Percentiles rank a stretch among this genome's conserved stretches.
These are phyloP conservation scores for Pleurotus cornucopiae DNA, from an alignment of 768 basidiomycete genomes.

Conservation along the genomic window DNA sequence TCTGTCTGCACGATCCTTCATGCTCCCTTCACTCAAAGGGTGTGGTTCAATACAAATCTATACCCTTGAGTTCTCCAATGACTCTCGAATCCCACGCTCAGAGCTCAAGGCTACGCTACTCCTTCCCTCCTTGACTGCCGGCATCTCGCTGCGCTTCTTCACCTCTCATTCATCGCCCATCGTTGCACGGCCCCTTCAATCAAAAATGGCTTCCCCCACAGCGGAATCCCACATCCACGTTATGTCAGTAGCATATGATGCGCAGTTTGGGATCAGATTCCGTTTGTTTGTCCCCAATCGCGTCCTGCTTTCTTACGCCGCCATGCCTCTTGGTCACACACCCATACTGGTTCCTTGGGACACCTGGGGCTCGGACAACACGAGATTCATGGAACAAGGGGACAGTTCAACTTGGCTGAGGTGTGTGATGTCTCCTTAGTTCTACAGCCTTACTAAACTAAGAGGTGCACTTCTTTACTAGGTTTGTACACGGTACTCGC, in stretches of 20 bases:
- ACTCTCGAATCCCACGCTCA: not conserved
- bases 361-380: slow-evolving; percentile 14
- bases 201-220: slow-evolving; percentile 21
- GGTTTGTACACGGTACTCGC: slow-evolving; percentile 1
- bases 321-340: no score
- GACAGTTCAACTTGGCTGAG: slow-evolving; percentile 11
- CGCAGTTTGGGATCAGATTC: not conserved
- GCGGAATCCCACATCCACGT: slow-evolving; percentile 10
- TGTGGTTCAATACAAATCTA: slow-evolving; percentile 41
- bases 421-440: slow-evolving; percentile 3
- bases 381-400: slow-evolving; percentile 9
- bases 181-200: slow-evolving; percentile 17
- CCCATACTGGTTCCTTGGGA: slow-evolving; percentile 8
- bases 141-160: slow-evolving; percentile 15
- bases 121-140: slow-evolving; percentile 11
- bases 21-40: slow-evolving; percentile 29
- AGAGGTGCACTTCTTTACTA: not conserved
- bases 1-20: slow-evolving; percentile 37
- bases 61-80: slow-evolving; percentile 24
- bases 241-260: slow-evolving; percentile 1
- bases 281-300: slow-evolving; percentile 13
- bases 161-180: slow-evolving; percentile 31
- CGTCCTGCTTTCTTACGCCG: slow-evolving; percentile 9
- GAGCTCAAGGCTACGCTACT: slow-evolving; percentile 12
- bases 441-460: not conserved